Evolutionary conservation across 768 basidiomycete genomes (phyloP).

Genomic region (Termitomyces heimii): DNA sequence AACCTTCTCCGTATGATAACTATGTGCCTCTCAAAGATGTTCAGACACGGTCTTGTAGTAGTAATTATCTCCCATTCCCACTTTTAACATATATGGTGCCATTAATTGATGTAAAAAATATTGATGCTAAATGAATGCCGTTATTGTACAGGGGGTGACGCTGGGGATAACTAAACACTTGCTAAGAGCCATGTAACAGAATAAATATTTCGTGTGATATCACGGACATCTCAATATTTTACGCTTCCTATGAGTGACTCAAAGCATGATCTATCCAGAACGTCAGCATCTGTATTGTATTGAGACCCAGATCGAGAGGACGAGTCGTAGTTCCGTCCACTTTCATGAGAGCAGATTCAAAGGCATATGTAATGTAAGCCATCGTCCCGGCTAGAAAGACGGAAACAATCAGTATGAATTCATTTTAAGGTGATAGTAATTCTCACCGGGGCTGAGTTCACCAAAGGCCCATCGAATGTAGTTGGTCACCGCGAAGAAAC

Average conservation of each 20-base stretch:
- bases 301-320: slow-evolving; percentile 7
- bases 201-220: not conserved
- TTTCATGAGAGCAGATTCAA: slow-evolving; percentile 13
- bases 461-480: slow-evolving; percentile 22
- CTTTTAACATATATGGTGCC: not conserved
- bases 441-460: slow-evolving; percentile 13
- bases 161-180: not conserved
- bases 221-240: not conserved
- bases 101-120: too few species aligned
- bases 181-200: not conserved
- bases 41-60: not conserved
- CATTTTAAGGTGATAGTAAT: not conserved
- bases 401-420: not conserved
- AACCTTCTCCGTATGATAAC: too few species aligned
- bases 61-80: not conserved
- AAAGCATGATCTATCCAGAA: slow-evolving; percentile 14
- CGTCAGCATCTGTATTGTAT: slow-evolving; percentile 15
- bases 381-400: slow-evolving; percentile 4
- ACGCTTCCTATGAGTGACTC: not conserved
- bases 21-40: not conserved
- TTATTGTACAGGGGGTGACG: not conserved
- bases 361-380: slow-evolving; percentile 11
- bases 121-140: too few species aligned
- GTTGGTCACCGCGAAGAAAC: slow-evolving; percentile 19
- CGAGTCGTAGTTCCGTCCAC: slow-evolving; percentile 6